Base-by-base conservation (phyloP, 2,329 filamentous ascomycete species). In the Monosporascus ibericus region DNA sequence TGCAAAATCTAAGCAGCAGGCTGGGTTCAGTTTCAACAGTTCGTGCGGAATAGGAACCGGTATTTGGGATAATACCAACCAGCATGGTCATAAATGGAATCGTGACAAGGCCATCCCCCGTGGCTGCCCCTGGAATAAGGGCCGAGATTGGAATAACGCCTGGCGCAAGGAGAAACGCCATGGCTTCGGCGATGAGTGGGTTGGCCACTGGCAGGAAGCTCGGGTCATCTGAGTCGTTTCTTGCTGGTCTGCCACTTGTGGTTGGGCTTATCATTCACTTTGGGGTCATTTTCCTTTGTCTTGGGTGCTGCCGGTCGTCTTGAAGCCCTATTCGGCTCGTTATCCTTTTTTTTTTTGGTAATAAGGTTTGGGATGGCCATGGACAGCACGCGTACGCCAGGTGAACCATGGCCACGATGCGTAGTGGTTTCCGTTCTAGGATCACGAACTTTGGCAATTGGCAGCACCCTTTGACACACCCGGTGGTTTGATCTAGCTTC, bases 161-260 rank as follows among this genome's bases (percentile, higher is more conserved):
- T 82, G 80, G 79, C 80, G 80, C 65, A 76, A 81, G 65, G 84
- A 87, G 58, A 76, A 74, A 65, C 80, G 79, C 62, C 71, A 78
- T 66, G 86, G 87, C 74, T 81, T 89, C 70, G 86, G 85, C 67
- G 88, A 92, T 67, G 91, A 95, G 83, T 95, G 92, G 86, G 90
- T 96, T 84, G 91, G 91, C 78, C 90, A 88, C 75, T 95, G 89
- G 84, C 85, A 88, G 71, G 84, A 85, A 62, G 71, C 70, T 65
- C 69, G 72, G 17, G 42, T 46, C 15, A 46, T 46, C 59, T 75
- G 61, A 58, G 56, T 58, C 54, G 57, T 47, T 57, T 58, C 58
- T 65, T 51, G 60, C 63, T 58, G 54, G 58, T 70, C 69, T 68
- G 76, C 70, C 82, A 82, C 80, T 84, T 83, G 81, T 85, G 75